These are phyloP conservation scores for Phytophthora tentaculata DNA, from an alignment of 352 stramenopile species.

Conservation along the genomic window DNA sequence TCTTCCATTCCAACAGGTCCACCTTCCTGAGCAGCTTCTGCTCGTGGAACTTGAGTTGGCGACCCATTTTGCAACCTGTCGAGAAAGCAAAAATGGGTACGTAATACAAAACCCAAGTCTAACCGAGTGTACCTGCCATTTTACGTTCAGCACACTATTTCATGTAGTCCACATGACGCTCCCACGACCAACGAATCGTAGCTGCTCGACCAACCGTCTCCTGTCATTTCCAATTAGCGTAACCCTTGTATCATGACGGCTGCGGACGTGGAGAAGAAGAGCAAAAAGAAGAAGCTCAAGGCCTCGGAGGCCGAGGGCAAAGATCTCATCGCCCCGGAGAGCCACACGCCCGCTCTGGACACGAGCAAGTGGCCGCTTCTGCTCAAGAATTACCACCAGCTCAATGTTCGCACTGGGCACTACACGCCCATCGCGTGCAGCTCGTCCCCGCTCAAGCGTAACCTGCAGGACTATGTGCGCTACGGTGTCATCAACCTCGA, in stretches of 20 bases:
- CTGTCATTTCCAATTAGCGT: slow-evolving; percentile 30
- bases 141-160: neutral
- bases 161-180: slow-evolving; percentile 26
- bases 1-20: slow-evolving; percentile 98
- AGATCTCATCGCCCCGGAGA: slow-evolving; percentile 84
- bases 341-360: slow-evolving; percentile 92
- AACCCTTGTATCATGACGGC: slow-evolving; percentile 53
- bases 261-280: slow-evolving; percentile 81
- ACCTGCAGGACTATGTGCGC: slow-evolving; percentile 97
- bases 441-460: slow-evolving; percentile 96
- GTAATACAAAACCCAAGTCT: slow-evolving; percentile 27
- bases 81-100: slow-evolving; percentile 3
- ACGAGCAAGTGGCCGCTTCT: slow-evolving; percentile 99
- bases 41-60: slow-evolving; percentile 96
- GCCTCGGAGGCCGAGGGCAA: slow-evolving; percentile 53
- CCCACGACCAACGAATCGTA: slow-evolving; percentile 30
- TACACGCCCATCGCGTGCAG: slow-evolving; percentile 99
- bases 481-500: slow-evolving; percentile 99
- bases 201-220: neutral
- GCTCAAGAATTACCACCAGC: slow-evolving; percentile 99
- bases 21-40: slow-evolving; percentile 99
- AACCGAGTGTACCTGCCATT: slow-evolving; percentile 4
- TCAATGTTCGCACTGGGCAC: slow-evolving; percentile 99
- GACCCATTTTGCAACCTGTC: slow-evolving; percentile 60
- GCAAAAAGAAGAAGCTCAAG: slow-evolving; percentile 92